A percentile compares a stretch with the other conserved stretches of the same genome.
Conservation (phyloP, 2,329 filamentous ascomycete species). For the Apiospora saccharicola region DNA sequence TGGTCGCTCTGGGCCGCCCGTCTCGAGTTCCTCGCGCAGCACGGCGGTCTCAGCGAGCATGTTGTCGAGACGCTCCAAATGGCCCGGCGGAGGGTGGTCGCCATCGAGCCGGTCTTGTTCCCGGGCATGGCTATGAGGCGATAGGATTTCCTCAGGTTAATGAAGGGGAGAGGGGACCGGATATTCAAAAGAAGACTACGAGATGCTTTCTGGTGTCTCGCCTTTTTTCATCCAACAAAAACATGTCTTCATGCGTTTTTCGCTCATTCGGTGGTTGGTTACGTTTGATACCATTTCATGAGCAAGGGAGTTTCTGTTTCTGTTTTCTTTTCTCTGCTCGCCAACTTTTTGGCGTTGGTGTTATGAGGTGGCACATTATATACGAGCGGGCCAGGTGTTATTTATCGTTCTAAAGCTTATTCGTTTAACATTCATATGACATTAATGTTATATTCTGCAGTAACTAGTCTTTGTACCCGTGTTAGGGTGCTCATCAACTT, state of each 20-base stretch:
- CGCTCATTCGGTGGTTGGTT: slow-evolving; percentile 4
- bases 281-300: slow-evolving; percentile 4
- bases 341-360: background rate
- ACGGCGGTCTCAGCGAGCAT: background rate
- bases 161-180: background rate
- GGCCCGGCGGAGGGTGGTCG: slow-evolving; percentile 9
- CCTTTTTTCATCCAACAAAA: background rate
- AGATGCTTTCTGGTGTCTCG: background rate
- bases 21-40: slow-evolving; percentile 6
- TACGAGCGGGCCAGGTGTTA: background rate
- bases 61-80: background rate
- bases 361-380: background rate
- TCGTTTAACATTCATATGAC: background rate
- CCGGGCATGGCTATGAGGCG: slow-evolving; percentile 19
- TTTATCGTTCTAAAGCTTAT: background rate
- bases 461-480: background rate
- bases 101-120: slow-evolving; percentile 19
- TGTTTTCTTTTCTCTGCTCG: background rate
- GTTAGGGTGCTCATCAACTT: background rate
- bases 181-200: background rate
- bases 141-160: background rate
- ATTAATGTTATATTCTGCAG: background rate
- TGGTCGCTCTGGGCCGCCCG: slow-evolving; percentile 22
- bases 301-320: background rate
- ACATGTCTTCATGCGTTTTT: background rate